phyloP scores from a whole-genome alignment of 1,284 basidiomycete genomes.

The Cystobasidiaceae sp. region DNA sequence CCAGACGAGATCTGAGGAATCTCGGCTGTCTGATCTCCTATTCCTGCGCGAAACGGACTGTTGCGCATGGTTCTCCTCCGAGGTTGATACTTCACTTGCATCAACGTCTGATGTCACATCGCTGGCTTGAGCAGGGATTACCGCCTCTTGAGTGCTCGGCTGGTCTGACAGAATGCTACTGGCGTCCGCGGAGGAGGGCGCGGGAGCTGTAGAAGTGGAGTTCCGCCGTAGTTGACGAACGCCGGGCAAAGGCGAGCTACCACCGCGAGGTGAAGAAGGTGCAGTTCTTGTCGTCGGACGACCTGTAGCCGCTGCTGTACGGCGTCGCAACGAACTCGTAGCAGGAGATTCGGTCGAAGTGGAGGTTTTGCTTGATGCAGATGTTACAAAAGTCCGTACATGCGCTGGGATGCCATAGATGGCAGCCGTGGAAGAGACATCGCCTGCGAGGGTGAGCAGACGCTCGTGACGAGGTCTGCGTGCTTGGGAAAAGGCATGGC shows the following conservation, averaged over 20 bases:
- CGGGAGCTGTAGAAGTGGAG: conserved; percentile 9
- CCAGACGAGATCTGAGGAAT: neutral
- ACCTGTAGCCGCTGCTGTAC: neutral
- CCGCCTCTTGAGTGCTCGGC: neutral
- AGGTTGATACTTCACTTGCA: too few relatives aligned
- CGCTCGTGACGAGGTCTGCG: conserved; percentile 5
- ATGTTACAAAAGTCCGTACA: neutral
- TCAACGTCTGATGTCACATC: neutral
- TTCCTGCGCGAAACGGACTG: too few relatives aligned
- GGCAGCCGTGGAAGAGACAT: neutral
- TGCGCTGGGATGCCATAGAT: neutral
- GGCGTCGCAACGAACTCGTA: neutral
- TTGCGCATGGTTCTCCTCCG: too few relatives aligned
- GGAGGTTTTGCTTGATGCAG: neutral
- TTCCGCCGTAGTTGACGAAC: conserved; percentile 15
- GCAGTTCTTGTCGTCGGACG: too few relatives aligned
- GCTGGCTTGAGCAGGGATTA: neutral
- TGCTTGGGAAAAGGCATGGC: conserved; percentile 31
- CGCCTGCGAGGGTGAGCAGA: conserved; percentile 14
- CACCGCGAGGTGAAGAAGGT: conserved; percentile 17
- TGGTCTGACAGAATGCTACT: neutral
- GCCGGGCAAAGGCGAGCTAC: neutral
- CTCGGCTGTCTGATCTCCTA: neutral
- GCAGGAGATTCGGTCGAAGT: neutral
- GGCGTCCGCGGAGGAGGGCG: neutral